Base-by-base conservation (phyloP, 2,329 filamentous ascomycete genomes). In the Fulvia fulva region DNA sequence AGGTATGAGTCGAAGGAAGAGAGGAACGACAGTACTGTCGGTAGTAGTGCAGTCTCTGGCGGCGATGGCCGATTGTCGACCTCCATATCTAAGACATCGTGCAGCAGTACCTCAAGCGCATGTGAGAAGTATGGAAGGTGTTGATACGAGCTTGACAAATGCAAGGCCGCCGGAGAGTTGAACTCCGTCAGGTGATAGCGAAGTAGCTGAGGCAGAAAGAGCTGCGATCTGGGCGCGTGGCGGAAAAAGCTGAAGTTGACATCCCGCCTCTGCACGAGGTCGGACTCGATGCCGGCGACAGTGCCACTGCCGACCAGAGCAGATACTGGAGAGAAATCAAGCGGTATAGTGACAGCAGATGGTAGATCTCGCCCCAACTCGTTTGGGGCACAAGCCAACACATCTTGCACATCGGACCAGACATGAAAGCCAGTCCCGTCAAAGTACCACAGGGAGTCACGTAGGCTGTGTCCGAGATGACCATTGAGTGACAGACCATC, bases 241-340 rank as follows among this genome's bases (percentile, higher is more conserved):
- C 91, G 88, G 71, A 95, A 88, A 71, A 91, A 91, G 0, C 92
- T 90, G 77, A 97, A 97, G 65, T 84, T 90, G 59, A 96, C 85
- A 74, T 99, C 93, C 53, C 92, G 87, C 57, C 94, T 85, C 74
- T 97, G 93, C n/a, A 96, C 87, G 60, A 97, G 80, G 67, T 97
- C 94, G 0, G 92, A 87, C 71, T 99, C 94, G 12, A 97, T 85
- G 0, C 94, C 94, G 52, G 97, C 81, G 1, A 97, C 80, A 58
- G 97, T 90, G 1, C 90, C 93, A 73, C 97, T 97, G 58, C 87
- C 87, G n/a, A 96, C 78, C 4, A 97, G 77, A 2, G 93, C 84
- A 1, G 92, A 96, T 14, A 97, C 77, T 0, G 94, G 94, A 69
- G 97, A 97, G 73, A 97, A 99, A 73, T 99, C 94, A n/a, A 96